Base-by-base conservation (phyloP, 805 yeast genomes). In the Candida ovalis region DNA sequence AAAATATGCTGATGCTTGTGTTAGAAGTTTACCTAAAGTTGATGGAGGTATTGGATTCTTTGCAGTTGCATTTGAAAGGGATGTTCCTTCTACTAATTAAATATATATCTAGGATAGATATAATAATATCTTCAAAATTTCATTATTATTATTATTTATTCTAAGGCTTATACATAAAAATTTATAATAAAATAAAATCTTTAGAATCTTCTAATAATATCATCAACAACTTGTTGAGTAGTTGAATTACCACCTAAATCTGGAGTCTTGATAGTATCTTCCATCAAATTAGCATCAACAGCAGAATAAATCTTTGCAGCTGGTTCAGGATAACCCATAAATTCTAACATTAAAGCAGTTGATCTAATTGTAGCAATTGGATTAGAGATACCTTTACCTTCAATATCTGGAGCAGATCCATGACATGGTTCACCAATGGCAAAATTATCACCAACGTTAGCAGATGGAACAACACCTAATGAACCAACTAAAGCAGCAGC, bases 41-140 rank as follows among this genome's bases (percentile, higher is more conserved):
- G 99, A 94, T 64, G 99, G 98, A 27, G 99, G 99, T n/a, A 94
- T 94, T 58, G 99, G 99, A 0, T 94, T 94, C 63, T 94, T 94
- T 68, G 98, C 97, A 0, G 98, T 91, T 1, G 84, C 94, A 48
- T 92, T 94, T 63, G 86, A 87, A 53, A 75, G 86, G 53, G 48
- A 50, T 24, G n/a, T 47, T 21, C 32, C 35, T 25, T 18, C n/a
- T 19, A 18, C 21, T 38, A 24, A 28, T 25, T 13, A 38, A 25
- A 47, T 21, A 28, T 21, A 35, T n/a, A 36, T 23, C 6, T 35
- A 35, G 8, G n/a, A 17, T 35, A 12, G n/a, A 7, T 19, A 17
- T 38, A 28, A 18, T 30, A 18, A 27, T 27, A 15, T 13, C n/a
- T 30, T 30, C 18, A n/a, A n/a, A n/a, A n/a, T n/a, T n/a, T n/a